phyloP scores from a whole-genome alignment of 2,329 filamentous ascomycete genomes.

The Colletotrichum sp. region DNA sequence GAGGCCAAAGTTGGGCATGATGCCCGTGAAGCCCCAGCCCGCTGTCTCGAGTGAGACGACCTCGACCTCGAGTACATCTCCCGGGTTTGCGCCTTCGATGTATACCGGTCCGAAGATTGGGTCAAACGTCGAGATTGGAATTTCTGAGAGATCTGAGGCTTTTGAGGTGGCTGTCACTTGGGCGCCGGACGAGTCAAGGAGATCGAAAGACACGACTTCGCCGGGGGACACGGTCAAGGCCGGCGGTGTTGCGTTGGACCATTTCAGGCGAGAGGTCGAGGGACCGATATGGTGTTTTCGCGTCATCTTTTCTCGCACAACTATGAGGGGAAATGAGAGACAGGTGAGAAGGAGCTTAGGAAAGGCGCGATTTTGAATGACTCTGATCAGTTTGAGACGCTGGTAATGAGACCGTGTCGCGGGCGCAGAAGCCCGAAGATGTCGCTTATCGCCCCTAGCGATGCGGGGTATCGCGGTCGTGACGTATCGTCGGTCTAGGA shows the following conservation, averaged over 20 bases:
- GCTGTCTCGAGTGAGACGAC: conserved; percentile 49
- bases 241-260: conserved; percentile 50
- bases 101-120: conserved; percentile 57
- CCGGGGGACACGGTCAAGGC: conserved; percentile 53
- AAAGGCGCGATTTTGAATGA: neutral
- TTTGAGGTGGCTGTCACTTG: conserved; percentile 50
- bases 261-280: conserved; percentile 47
- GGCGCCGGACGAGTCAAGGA: conserved; percentile 55
- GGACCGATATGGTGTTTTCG: conserved; percentile 27
- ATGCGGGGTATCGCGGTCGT: neutral
- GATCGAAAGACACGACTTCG: conserved; percentile 50
- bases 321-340: neutral
- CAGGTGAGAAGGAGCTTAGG: accelerated
- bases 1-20: conserved; percentile 56
- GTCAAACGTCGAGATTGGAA: conserved; percentile 47
- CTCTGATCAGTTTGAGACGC: neutral
- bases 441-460: neutral
- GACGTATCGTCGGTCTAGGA: neutral
- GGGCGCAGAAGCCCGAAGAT: neutral
- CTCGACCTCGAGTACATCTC: conserved; percentile 57
- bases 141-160: conserved; percentile 40
- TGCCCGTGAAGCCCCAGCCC: conserved; percentile 58
- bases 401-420: neutral
- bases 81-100: conserved; percentile 52
- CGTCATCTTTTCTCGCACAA: neutral